These are phyloP conservation scores for Galerina marginata DNA, from an alignment of 768 basidiomycete genomes.

Conservation along the genomic window DNA sequence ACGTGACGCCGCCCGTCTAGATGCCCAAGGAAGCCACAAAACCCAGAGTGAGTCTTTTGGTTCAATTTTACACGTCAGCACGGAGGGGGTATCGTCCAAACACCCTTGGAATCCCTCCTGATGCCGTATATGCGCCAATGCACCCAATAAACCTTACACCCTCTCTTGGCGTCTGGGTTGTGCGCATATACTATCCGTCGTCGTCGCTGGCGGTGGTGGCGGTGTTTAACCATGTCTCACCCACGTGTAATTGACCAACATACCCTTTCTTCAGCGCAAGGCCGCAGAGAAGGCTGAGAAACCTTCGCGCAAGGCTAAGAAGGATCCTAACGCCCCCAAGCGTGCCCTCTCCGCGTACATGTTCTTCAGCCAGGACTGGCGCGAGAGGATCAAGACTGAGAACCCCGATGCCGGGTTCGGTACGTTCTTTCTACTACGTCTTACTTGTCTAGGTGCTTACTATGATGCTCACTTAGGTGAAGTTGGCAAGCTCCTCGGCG, in stretches of 20 bases:
- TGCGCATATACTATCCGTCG: constrained; percentile 15
- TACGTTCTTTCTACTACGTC: constrained; percentile 37
- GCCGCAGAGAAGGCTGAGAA: constrained; percentile 77
- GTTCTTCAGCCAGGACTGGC: constrained; percentile 98
- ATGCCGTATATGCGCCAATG: background rate
- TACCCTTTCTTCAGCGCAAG: constrained; percentile 59
- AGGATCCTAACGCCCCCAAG: constrained; percentile 88
- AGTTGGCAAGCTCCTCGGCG: constrained; percentile 92
- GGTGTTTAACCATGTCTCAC: constrained; percentile 10
- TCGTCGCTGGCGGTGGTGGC: constrained; percentile 11
- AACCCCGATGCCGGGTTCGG: constrained; percentile 96
- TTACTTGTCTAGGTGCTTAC: constrained; percentile 1
- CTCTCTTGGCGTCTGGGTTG: background rate
- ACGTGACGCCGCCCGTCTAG: constrained; percentile 38
- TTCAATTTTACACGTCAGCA: constrained; percentile 23
- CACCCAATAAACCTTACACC: background rate
- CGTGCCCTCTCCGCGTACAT: constrained; percentile 96
- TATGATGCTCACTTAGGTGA: constrained; percentile 60
- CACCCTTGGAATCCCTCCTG: constrained; percentile 1
- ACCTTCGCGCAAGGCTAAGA: constrained; percentile 63
- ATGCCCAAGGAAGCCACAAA: constrained; percentile 84
- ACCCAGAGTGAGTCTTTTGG: constrained; percentile 59
- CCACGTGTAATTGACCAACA: constrained; percentile 8
- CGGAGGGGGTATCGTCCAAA: constrained; percentile 5
- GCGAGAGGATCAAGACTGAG: constrained; percentile 93